phyloP scores from a whole-genome alignment of 2,329 filamentous ascomycete species.

The Colletotrichum sp. region DNA sequence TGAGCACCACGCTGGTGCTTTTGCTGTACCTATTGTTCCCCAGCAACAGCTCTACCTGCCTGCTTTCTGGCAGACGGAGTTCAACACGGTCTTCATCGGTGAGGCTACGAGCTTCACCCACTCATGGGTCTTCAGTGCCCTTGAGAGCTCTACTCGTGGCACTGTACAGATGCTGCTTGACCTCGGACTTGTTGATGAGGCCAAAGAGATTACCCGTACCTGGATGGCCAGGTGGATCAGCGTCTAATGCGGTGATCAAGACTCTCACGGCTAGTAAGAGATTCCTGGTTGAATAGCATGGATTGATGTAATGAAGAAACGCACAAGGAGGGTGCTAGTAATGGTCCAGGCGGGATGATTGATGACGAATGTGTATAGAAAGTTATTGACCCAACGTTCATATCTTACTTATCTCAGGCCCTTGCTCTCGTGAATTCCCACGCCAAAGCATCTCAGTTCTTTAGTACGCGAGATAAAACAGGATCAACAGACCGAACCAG shows the following conservation, averaged over 20 bases:
- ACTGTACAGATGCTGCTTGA: slow-evolving; percentile 59
- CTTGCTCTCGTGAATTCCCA: not conserved
- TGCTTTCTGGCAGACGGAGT: slow-evolving; percentile 65
- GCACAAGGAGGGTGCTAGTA: not conserved
- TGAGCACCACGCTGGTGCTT: slow-evolving; percentile 61
- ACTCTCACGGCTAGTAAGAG: no score
- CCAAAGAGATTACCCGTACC: slow-evolving; percentile 57
- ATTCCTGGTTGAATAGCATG: not conserved
- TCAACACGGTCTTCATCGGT: slow-evolving; percentile 37
- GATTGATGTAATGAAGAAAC: not conserved
- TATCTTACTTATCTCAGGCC: not conserved
- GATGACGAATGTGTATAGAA: not conserved
- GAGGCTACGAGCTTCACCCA: slow-evolving; percentile 57
- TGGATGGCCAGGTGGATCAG: slow-evolving; percentile 66
- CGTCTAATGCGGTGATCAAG: not conserved
- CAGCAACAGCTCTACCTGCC: slow-evolving; percentile 66
- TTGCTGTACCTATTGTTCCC: slow-evolving; percentile 53
- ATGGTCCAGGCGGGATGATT: not conserved
- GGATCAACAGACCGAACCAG: not conserved
- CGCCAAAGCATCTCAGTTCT: not conserved
- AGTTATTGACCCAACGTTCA: not conserved
- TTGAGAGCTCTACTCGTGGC: slow-evolving; percentile 61
- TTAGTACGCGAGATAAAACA: not conserved
- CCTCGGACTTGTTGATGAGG: slow-evolving; percentile 64
- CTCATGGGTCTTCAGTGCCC: slow-evolving; percentile 54